Evolutionary conservation across 1,139 yeast species (phyloP), one percentile per base, ranked within the genome.

Genomic region (Protomyces inundatus): DNA sequence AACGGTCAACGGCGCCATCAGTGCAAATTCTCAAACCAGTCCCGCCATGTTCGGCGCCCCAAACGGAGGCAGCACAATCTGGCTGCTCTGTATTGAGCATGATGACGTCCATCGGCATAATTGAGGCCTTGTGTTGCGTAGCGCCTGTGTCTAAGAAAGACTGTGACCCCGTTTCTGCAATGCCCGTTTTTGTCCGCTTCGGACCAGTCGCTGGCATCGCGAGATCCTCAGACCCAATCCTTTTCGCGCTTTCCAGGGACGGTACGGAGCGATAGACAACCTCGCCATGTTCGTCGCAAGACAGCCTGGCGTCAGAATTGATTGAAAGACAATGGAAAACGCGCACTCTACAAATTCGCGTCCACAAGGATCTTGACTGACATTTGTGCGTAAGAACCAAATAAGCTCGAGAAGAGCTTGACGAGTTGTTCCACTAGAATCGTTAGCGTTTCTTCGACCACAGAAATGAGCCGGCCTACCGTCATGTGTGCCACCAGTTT

Each of bases 401-500:
- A 68, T 54, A 61, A 68, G 12, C 64, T 48, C 37, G 66, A 34
- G 51, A 68, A 65, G 33, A 68, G 65, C 23, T 51, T 45, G 45
- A 64, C 61, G 7, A 67, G 67, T 35, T 64, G 67, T 33, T 61
- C 67, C 14, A 68, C 68, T 42, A 7, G 12, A 2, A 23, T 16
- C n/a, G 48, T 42, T 16, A 42, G 48, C 9, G 16, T 23, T 23
- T 23, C 2, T 1, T 23, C 6, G 48, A 5, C 3, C 12, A 12
- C 30, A 42, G 7, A 5, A 10, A 42, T 5, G 2, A 6, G 32
- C 4, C 4, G 16, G 23, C 32, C 2, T 42, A 42, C 48, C 48
- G 57, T 68, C 70, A 9, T 61, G 64, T 9, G 90, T 76, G 6
- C 97, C 97, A 48, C 96, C 93, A 2, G 96, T 91, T 75, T 93